Base-by-base conservation (phyloP, 164 flowering plant species). In the Magnolia kwangsiensis region DNA sequence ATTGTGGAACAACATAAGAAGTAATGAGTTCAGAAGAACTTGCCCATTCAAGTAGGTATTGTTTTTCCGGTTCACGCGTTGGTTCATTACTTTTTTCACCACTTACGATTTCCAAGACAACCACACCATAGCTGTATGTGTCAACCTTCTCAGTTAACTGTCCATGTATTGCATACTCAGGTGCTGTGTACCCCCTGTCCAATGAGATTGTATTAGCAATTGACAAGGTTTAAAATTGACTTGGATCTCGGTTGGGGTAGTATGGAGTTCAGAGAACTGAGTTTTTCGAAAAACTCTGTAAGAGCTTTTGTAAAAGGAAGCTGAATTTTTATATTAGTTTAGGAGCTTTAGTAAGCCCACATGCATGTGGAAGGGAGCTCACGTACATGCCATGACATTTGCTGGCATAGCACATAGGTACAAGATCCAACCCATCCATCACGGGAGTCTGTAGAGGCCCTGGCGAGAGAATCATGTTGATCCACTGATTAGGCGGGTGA, bases 91-190 rank as follows among this genome's bases (percentile, higher is more conserved):
- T 74, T 75, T 82, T 86, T 67, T 81, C 76, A 37, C 90, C 89
- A 69, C 91, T 88, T 23, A 87, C 58, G 67, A 84, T 88, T 79
- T 90, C 91, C 18, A 90, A 86, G 79, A 84, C 86, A 29, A 90
- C 89, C 6, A 90, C 71, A 1, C 93, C 93, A 82, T 51, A 90
- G 78, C 91, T 85, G 76, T 87, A 90, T 1, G 84, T 83, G 63
- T 90, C 93, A 23, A 80, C 91, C 82, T 88, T 90, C 77, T 83
- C 87, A 2, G 91, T 85, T 58, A 87, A 77, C 71, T 87, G 88
- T n/a, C 92, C 90, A 69, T 85, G 87, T 58, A 87, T 77, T 74
- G 90, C 90, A 79, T 89, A 88, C 51, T 90, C 93, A 11, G 90
- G 91, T 73, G 93, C 87, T 19, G 87, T 86, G 67, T 82, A 82